A percentile compares a stretch with the other conserved stretches of the same genome.
Evolutionary conservation across 495 filamentous ascomycete species (phyloP).

Genomic region (Pseudevernia furfuracea): DNA sequence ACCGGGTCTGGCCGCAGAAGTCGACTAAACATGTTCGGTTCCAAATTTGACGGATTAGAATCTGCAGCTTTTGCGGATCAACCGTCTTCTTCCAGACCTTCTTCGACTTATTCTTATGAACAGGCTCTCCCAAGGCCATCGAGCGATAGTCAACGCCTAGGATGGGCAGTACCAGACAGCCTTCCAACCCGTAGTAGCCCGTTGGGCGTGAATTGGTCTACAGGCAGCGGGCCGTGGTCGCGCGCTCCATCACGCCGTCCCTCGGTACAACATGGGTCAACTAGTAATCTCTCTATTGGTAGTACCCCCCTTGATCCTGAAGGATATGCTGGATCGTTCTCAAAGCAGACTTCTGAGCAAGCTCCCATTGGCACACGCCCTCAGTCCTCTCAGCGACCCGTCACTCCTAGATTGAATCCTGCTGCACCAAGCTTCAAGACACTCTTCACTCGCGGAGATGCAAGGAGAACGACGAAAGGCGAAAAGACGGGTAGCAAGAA

Average conservation of each 20-base stretch:
- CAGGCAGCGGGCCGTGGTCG: conserved; percentile 46
- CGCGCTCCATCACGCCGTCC: conserved; percentile 47
- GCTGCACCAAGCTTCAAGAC: conserved; percentile 53
- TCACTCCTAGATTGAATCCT: conserved; percentile 54
- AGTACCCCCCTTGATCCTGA: conserved; percentile 42
- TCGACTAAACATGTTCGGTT: conserved; percentile 56
- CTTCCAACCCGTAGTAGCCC: conserved; percentile 45
- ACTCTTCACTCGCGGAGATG: conserved; percentile 40
- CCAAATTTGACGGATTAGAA: conserved; percentile 52
- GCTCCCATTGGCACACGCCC: conserved; percentile 50
- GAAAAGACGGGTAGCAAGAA: conserved; percentile 33
- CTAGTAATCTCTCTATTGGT: conserved; percentile 45
- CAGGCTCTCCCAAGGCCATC: conserved; percentile 66
- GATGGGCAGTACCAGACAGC: conserved; percentile 49
- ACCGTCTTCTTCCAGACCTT: conserved; percentile 63
- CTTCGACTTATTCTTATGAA: conserved; percentile 73
- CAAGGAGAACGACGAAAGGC: conserved; percentile 36
- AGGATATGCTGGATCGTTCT: conserved; percentile 37
- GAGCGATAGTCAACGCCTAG: conserved; percentile 64
- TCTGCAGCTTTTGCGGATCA: conserved; percentile 49
- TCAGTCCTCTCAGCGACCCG: conserved; percentile 45
- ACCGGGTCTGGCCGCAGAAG: conserved; percentile 40
- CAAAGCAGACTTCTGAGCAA: conserved; percentile 43
- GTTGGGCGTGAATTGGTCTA: conserved; percentile 52
- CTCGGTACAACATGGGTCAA: conserved; percentile 50